Conservation (phyloP, 163 green algal genomes). For the Scenedesmus sp. region DNA sequence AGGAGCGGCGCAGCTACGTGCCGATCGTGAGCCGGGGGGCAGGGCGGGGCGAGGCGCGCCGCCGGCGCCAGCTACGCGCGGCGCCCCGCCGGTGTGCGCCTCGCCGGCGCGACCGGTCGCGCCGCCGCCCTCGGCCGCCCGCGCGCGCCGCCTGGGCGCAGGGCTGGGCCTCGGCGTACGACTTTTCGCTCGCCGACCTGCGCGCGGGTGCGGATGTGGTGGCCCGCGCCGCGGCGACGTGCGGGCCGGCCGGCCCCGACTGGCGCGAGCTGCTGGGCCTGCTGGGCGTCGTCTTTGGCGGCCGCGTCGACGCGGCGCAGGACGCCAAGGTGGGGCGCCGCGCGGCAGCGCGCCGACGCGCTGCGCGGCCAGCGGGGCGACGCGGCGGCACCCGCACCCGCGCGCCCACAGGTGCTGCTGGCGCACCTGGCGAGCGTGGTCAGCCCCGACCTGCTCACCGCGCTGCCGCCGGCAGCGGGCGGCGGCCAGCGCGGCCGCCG, state of each 20-base stretch:
- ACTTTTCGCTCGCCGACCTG: constrained; percentile 84
- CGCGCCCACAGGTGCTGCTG: constrained; percentile 57
- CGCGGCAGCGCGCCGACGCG: not conserved
- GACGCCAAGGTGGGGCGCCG: constrained; percentile 63
- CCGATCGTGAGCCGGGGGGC: constrained; percentile 42
- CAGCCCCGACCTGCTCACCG: constrained; percentile 54
- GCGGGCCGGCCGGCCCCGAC: constrained; percentile 34
- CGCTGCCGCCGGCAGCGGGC: constrained; percentile 16
- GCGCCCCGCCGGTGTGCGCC: no score
- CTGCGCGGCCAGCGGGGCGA: not conserved
- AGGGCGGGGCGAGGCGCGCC: no score
- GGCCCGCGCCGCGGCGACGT: constrained; percentile 31
- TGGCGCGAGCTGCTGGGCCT: constrained; percentile 80
- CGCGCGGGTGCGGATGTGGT: constrained; percentile 75
- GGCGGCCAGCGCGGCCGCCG: not conserved
- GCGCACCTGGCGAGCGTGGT: constrained; percentile 76
- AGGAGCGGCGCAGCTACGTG: constrained; percentile 82
- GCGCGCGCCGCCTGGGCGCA: no score
- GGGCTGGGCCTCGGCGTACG: constrained; percentile 87
- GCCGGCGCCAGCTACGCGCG: no score
- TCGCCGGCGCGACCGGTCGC: no score
- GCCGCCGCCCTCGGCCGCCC: no score
- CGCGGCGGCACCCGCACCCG: not conserved
- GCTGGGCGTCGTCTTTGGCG: constrained; percentile 83
- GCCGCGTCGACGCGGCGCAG: constrained; percentile 73